Conservation (phyloP, 2,329 filamentous ascomycete genomes). For the Talaromyces atroroseus region DNA sequence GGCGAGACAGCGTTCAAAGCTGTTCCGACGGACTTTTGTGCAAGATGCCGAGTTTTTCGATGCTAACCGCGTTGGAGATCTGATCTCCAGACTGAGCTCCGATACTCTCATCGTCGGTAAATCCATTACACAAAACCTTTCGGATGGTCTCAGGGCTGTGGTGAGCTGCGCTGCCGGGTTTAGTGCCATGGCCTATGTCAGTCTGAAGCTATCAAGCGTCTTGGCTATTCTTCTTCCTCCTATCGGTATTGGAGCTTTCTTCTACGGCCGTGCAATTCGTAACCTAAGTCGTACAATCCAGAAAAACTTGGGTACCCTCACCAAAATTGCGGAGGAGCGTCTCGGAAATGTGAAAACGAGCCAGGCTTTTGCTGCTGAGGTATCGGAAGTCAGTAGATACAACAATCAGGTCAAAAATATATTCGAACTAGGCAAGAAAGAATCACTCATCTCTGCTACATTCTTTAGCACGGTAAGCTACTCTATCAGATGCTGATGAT, state of each 20-base stretch:
- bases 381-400: slow-evolving; percentile 84
- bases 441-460: slow-evolving; percentile 81
- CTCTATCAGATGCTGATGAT: neutral
- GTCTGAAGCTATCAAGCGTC: slow-evolving; percentile 80
- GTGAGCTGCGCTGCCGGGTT: slow-evolving; percentile 90
- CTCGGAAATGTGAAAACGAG: slow-evolving; percentile 94
- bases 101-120: slow-evolving; percentile 98
- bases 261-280: slow-evolving; percentile 84
- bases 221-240: slow-evolving; percentile 84
- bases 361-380: slow-evolving; percentile 91
- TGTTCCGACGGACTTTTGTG: slow-evolving; percentile 88
- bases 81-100: slow-evolving; percentile 91
- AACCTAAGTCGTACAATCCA: slow-evolving; percentile 90
- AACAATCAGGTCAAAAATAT: slow-evolving; percentile 89
- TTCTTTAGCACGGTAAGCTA: slow-evolving; percentile 66
- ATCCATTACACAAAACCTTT: slow-evolving; percentile 95
- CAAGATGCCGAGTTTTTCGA: slow-evolving; percentile 99
- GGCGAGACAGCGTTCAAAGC: slow-evolving; percentile 75
- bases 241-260: slow-evolving; percentile 80
- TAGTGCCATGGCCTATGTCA: slow-evolving; percentile 91
- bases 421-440: slow-evolving; percentile 78
- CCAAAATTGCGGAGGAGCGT: slow-evolving; percentile 97
- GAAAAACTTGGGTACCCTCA: slow-evolving; percentile 84
- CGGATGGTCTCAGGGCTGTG: slow-evolving; percentile 84
- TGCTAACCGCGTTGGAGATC: slow-evolving; percentile 89